Evolutionary conservation across 768 basidiomycete genomes (phyloP), one percentile per base, ranked within the genome.

Genomic region (Leccinum uliginosum): DNA sequence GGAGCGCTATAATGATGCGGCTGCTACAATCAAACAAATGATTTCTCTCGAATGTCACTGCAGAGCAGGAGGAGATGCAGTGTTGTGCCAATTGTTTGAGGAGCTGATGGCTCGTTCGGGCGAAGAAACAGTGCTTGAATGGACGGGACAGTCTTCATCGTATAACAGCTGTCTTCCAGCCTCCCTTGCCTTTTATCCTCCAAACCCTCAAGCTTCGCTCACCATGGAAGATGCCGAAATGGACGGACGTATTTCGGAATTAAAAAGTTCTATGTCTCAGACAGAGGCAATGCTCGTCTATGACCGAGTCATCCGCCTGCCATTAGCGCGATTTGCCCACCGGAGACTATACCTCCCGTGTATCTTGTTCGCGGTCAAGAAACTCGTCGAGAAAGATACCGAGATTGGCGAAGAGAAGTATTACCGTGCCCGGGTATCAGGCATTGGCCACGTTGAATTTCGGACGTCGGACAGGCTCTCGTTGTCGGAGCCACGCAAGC

Each of bases 311-410:
- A 26, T 19, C 7, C 12, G 30, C 24, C 24, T 61, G 19, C 46
- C 32, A 2, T 12, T 32, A 14, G 32, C 32, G 9, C 44, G 51
- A 17, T 60, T 61, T 29, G 43, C 46, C 1, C 50, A 32, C 27
- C 47, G 53, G 2, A 50, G 35, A 6, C 46, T 62, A 7, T 5
- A 54, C 34, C 60, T 62, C 11, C 60, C 61, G 6, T 61, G 59
- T 29, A 46, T 62, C 53, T 23, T 49, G 4, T 61, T 62, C 21
- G 1, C 45, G 3, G 56, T 58, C 10, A 48, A 40, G 43, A 50
- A 3, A 26, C 45, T 62, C 8, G 15, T 2, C 17, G 1, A 17
- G 38, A 38, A 38, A n/a, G 38, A 40, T 19, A 12, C 32, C 4
- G n/a, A 19, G 38, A 40, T 17, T 4, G 45, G 27, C 10, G 26